Percentiles rank a stretch among this genome's conserved stretches.
Evolutionary conservation across 495 filamentous ascomycete genomes (phyloP).

Genomic region (Paragyromitra xinjiangensis): DNA sequence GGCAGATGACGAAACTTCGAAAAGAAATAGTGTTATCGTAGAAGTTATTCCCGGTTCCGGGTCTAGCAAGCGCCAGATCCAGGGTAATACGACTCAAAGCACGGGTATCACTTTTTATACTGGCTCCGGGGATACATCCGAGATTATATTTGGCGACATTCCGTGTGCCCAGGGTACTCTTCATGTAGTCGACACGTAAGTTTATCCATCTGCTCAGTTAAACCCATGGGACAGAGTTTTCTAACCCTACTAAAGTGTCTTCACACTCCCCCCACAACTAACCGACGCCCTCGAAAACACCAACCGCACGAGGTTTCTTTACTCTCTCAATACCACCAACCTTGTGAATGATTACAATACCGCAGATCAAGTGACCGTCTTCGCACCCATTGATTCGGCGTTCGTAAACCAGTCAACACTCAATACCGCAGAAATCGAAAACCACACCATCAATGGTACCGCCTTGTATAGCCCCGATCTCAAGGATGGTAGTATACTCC

Average conservation of each 20-base stretch:
- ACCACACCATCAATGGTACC: constrained; percentile 54
- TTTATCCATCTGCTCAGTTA: background rate
- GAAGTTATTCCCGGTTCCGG: background rate
- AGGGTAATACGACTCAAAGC: background rate
- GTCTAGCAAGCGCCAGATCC: background rate
- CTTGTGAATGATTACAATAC: constrained; percentile 35
- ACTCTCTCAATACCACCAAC: background rate
- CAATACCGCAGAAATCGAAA: constrained; percentile 43
- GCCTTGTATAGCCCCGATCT: constrained; percentile 55
- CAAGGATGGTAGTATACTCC: constrained; percentile 51
- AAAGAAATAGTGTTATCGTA: constrained; percentile 1
- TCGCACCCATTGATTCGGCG: constrained; percentile 57
- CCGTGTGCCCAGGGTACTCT: background rate
- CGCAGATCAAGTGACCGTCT: constrained; percentile 56
- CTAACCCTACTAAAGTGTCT: constrained; percentile 13
- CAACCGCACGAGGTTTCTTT: background rate
- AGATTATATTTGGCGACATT: background rate
- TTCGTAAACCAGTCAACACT: constrained; percentile 46
- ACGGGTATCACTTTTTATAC: background rate
- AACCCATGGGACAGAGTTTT: background rate
- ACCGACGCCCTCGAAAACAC: background rate
- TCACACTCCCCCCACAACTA: background rate
- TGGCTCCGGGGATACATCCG: background rate
- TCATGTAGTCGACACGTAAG: constrained; percentile 6
- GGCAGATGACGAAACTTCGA: background rate